Evolutionary conservation across 371 early-diverging fungal genomes (phyloP), one percentile per base, ranked within the genome.

Genomic region (Syncephalastrum contaminatum): DNA sequence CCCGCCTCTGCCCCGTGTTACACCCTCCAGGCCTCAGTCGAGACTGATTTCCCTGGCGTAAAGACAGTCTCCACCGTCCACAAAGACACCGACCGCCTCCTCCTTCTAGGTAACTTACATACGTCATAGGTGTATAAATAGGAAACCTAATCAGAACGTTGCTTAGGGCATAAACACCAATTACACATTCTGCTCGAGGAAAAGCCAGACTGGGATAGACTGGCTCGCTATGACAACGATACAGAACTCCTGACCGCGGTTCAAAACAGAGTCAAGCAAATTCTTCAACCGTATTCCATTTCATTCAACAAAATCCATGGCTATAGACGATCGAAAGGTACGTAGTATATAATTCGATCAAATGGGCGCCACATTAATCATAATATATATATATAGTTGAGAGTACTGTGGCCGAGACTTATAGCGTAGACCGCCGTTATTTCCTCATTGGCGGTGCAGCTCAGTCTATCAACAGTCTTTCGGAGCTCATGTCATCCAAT

Each of bases 401-500:
- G 10, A 48, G 42, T 20, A 22, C 47, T 14, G 46, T 40, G 4
- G 18, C 43, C 27, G 64, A 64, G 22, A 56, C 61, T 21, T 63
- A 56, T 44, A 64, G 58, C n/a, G 20, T 54, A 14, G 63, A 66
- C 21, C 44, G 62, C 16, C 58, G 70, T 4, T 73, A 59, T 41
- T 73, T 70, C 25, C 54, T 73, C n/a, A 58, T 73, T 30, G 70
- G 74, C 3, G 58, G 62, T 44, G 68, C 76, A 13, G 63, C 72
- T 8, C 76, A 75, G 50, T 18, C 22, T 1, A 51, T 58, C 4
- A 21, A n/a, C 16, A 58, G 53, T 12, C 76, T 69, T n/a, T 60
- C 60, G 1, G 70, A 67, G 7, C 30, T 72, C 15, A 57, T 72
- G 20, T 62, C 68, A 19, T 47, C 55, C 21, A 68, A 67, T 43